phyloP scores from a whole-genome alignment of 2,329 filamentous ascomycete genomes.

The Aspergillus sp. region DNA sequence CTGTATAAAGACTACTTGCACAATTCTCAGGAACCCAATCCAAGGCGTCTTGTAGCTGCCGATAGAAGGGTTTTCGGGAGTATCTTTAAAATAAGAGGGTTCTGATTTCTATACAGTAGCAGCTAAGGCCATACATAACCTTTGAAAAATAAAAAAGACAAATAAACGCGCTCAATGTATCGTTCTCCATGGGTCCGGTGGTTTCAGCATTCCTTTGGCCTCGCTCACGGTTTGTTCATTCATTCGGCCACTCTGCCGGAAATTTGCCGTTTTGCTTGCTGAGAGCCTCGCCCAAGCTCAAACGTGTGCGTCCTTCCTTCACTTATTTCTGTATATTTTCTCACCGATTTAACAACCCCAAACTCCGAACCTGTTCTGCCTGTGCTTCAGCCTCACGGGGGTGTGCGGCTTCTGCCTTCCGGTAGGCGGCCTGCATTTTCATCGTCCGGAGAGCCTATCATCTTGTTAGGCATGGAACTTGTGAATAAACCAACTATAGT shows the following conservation, averaged over 20 bases:
- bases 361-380: slow-evolving; percentile 80
- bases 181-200: slow-evolving; percentile 20
- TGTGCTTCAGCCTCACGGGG: slow-evolving; percentile 78
- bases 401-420: slow-evolving; percentile 73
- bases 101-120: slow-evolving; percentile 37
- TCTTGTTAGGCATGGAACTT: neutral
- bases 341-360: slow-evolving; percentile 66
- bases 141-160: slow-evolving; percentile 19
- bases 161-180: slow-evolving; percentile 21
- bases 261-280: slow-evolving; percentile 71
- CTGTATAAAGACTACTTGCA: neutral
- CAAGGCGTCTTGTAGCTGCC: neutral
- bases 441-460: slow-evolving; percentile 71
- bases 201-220: neutral
- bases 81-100: slow-evolving; percentile 3
- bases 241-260: slow-evolving; percentile 23
- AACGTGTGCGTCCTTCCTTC: neutral
- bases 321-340: slow-evolving; percentile 47
- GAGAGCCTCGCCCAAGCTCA: neutral
- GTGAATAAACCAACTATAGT: too few relatives aligned
- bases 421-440: slow-evolving; percentile 79
- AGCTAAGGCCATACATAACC: slow-evolving; percentile 27
- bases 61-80: neutral
- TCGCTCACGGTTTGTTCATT: neutral
- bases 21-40: neutral